Conservation (phyloP, 2,329 filamentous ascomycete genomes). For the Orbilia oligospora region DNA sequence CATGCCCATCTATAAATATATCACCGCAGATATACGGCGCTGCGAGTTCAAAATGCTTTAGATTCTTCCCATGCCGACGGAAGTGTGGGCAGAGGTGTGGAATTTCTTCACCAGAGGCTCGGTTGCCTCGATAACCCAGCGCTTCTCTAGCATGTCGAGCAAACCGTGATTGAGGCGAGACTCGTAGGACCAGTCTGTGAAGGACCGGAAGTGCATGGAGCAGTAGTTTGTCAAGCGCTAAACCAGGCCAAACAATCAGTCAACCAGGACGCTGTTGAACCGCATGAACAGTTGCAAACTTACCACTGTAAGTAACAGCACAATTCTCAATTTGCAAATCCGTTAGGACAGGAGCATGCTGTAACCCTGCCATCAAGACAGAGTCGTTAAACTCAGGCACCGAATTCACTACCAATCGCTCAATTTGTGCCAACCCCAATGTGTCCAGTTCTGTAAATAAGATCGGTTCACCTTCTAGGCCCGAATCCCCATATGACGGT, state of each 20-base stretch:
- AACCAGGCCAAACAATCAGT: background rate
- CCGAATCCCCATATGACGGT: conserved; percentile 18
- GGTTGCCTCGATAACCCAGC: conserved; percentile 50
- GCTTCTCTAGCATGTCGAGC: conserved; percentile 61
- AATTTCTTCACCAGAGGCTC: conserved; percentile 42
- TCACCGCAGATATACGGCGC: conserved; percentile 63
- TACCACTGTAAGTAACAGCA: conserved; percentile 61
- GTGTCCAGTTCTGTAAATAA: conserved; percentile 61
- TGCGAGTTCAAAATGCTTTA: conserved; percentile 61
- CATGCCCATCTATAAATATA: conserved; percentile 61
- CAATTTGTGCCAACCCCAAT: conserved; percentile 61
- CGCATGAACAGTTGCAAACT: background rate
- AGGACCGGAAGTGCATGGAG: conserved; percentile 61
- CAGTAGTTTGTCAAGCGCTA: conserved; percentile 52
- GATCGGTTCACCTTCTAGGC: conserved; percentile 22
- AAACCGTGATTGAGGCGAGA: conserved; percentile 60
- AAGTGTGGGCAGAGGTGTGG: conserved; percentile 63
- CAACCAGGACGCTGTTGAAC: background rate
- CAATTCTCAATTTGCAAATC: conserved; percentile 61
- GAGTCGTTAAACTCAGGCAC: conserved; percentile 63
- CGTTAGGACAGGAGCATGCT: conserved; percentile 61
- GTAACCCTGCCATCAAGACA: conserved; percentile 62
- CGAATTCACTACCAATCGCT: conserved; percentile 61
- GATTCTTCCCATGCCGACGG: conserved; percentile 61
- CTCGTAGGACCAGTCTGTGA: conserved; percentile 60